Conservation (phyloP, 1,139 yeast genomes). For the Pneumocystis canis region DNA sequence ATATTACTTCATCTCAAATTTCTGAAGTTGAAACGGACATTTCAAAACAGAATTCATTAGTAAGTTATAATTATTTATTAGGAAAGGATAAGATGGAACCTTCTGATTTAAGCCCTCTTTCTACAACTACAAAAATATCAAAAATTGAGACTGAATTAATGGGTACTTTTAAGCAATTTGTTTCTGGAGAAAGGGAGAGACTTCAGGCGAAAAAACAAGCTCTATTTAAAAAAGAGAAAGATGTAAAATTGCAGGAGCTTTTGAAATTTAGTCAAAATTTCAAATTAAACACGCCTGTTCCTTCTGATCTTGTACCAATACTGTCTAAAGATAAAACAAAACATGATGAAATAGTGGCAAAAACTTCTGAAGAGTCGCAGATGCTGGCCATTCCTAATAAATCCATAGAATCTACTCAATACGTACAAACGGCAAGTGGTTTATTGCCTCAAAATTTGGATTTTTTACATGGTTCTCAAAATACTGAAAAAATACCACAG, state of each 20-base stretch:
- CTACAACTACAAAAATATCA: slow-evolving; percentile 2
- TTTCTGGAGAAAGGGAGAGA: slow-evolving; percentile 23
- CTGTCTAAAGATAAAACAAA: slow-evolving; percentile 51
- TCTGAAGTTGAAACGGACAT: slow-evolving; percentile 8
- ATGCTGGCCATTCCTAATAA: slow-evolving; percentile 14
- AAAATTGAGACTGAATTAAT: slow-evolving; percentile 23
- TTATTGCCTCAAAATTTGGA: slow-evolving; percentile 1
- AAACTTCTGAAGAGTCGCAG: slow-evolving; percentile 15
- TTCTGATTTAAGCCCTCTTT: background rate
- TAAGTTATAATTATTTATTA: background rate
- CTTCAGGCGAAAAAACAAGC: slow-evolving; percentile 22
- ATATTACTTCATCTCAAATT: slow-evolving; percentile 1
- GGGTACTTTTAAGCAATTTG: slow-evolving; percentile 26
- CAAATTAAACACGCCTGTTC: slow-evolving; percentile 43
- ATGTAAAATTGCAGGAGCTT: slow-evolving; percentile 45
- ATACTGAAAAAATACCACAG: slow-evolving; percentile 7
- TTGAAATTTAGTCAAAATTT: slow-evolving; percentile 71
- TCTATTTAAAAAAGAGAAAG: slow-evolving; percentile 32
- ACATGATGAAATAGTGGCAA: slow-evolving; percentile 42
- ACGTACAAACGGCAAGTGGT: slow-evolving; percentile 12
- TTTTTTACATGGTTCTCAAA: slow-evolving; percentile 10
- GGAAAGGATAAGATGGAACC: slow-evolving; percentile 3
- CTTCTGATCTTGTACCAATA: slow-evolving; percentile 63
- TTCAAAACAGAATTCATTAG: slow-evolving; percentile 4
- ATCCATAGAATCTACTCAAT: slow-evolving; percentile 13